Base-by-base conservation (phyloP, 2,329 filamentous ascomycete species). In the Aureobasidium leucospermi region DNA sequence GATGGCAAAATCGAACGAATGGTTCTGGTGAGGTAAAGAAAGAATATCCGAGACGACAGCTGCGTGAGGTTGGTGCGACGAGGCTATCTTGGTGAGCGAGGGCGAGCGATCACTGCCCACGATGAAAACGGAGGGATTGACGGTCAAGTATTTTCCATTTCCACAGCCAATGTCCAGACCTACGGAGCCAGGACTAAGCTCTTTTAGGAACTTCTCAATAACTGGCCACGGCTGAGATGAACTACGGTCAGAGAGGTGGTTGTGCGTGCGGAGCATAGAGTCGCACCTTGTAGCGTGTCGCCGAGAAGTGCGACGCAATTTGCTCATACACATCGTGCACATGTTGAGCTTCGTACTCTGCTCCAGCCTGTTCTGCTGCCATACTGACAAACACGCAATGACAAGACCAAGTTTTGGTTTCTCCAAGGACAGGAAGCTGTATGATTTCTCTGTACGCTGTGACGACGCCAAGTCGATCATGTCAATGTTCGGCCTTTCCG, bases 161-260 rank as follows among this genome's bases (percentile, higher is more conserved):
- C 94, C 94, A 75, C 94, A 97, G 62, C 94, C 94, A 60, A 97
- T 81, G 74, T 99, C 94, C 34, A 96, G 80, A 9, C 94, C 94
- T 59, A 97, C 75, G 52, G 89, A 82, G 29, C 92, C 93, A 11
- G 85, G 75, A 0, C 79, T 70, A 49, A 88, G 82, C 34, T 78
- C 76, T 52, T 79, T 76, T 38, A 97, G 81, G 71, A 96, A 97
- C 38, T 79, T 78, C 63, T 91, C 84, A 59, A 97, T 89, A 66
- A 95, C 87, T 23, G 94, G 94, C 94, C 94, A 99, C 62, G 94
- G 91, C 84, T 87, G 56, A 23, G 66, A 36, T 52, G 19, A 66
- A 19, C 81, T 6, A 16, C 28, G 15, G 39, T 60, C 29, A 41
- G 42, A 48, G 36, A 38, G 31, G 52, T 48, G 59, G 55, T 31